Conservation (phyloP, 345 rosid species). For the Turnera subulata region DNA sequence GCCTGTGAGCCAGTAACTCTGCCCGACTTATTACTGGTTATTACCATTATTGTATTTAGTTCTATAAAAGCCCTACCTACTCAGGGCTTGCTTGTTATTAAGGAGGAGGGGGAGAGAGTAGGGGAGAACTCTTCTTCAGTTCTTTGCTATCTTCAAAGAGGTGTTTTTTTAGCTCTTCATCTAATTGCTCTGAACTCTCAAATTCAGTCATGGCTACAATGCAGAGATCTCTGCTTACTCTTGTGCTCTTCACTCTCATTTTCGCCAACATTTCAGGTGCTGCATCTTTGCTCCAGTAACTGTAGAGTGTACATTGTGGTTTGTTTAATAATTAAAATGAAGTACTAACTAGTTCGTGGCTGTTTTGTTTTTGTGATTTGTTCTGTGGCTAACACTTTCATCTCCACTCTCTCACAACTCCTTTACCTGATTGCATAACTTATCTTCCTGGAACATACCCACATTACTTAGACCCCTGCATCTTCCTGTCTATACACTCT, state of each 20-base stretch:
- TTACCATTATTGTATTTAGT: no score
- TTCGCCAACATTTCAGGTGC: conserved; percentile 28
- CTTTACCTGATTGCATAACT: neutral
- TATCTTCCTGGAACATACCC: neutral
- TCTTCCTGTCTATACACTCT: no score
- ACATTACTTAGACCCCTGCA: no score
- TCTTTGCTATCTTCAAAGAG: no score
- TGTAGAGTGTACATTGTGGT: no score
- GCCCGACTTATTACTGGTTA: no score
- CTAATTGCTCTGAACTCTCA: neutral
- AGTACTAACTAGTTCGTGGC: neutral
- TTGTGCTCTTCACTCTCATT: conserved; percentile 24
- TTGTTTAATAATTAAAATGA: no score
- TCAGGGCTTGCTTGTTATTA: no score
- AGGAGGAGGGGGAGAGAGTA: no score
- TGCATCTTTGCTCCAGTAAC: neutral
- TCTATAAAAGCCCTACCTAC: no score
- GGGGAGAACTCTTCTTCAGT: no score
- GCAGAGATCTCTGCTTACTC: conserved; percentile 16
- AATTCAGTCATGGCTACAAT: conserved; percentile 17
- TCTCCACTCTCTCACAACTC: neutral
- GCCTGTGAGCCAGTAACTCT: no score
- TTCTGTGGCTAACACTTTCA: neutral
- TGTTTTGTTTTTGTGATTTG: neutral
- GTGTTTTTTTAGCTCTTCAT: neutral